These are phyloP conservation scores for Xerocomus amazonicus DNA, from an alignment of 1,284 basidiomycete genomes.

Conservation along the genomic window DNA sequence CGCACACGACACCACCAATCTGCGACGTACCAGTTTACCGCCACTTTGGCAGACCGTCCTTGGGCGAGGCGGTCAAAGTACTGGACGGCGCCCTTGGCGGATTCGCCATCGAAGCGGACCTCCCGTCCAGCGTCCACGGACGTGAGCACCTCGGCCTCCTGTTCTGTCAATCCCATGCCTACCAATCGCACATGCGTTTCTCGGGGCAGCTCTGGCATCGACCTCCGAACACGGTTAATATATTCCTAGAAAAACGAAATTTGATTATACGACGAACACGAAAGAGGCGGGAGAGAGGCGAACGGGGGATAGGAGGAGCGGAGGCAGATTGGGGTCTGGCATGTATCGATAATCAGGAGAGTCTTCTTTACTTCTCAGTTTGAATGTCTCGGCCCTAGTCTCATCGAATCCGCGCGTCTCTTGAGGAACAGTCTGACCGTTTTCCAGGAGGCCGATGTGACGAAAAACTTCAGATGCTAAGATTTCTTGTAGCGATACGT, in stretches of 20 bases:
- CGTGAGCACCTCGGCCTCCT: slow-evolving; percentile 75
- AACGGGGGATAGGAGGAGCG: slow-evolving; percentile 65
- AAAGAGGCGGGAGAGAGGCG: slow-evolving; percentile 3
- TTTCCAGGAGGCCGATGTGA: slow-evolving; percentile 60
- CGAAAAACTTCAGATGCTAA: slow-evolving; percentile 68
- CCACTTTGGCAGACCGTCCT: slow-evolving; percentile 63
- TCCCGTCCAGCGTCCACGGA: slow-evolving; percentile 65
- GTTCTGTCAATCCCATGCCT: slow-evolving; percentile 48
- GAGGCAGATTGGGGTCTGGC: slow-evolving; percentile 94
- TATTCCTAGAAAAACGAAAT: slow-evolving; percentile 45
- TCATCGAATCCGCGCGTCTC: slow-evolving; percentile 95
- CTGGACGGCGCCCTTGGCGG: slow-evolving; percentile 50
- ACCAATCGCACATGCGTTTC: slow-evolving; percentile 60
- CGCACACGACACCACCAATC: too few species aligned
- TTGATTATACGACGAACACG: neutral
- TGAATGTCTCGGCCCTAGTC: slow-evolving; percentile 75
- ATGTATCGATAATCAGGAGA: slow-evolving; percentile 97
- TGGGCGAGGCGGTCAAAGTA: slow-evolving; percentile 73
- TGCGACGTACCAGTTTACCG: slow-evolving; percentile 76
- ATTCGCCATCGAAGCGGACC: slow-evolving; percentile 58
- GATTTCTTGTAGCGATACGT: neutral
- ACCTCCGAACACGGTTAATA: slow-evolving; percentile 49
- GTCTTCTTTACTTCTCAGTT: slow-evolving; percentile 86
- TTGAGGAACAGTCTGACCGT: slow-evolving; percentile 55
- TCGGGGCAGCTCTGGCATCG: slow-evolving; percentile 79